phyloP scores from a whole-genome alignment of 1,284 basidiomycete genomes.

The Mycosarcoma mackinlayi region DNA sequence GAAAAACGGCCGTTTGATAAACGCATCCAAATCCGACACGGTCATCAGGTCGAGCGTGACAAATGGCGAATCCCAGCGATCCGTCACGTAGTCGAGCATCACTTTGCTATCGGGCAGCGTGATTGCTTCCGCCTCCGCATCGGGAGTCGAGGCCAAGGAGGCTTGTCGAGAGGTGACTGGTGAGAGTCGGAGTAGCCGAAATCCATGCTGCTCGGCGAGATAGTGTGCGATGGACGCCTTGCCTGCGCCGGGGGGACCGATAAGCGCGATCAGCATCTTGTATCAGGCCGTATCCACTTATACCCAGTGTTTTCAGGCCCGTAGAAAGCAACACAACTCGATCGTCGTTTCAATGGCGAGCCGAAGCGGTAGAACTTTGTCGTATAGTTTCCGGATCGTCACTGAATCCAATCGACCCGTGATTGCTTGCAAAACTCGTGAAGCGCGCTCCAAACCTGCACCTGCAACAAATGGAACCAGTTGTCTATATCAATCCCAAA shows the following conservation, averaged over 20 bases:
- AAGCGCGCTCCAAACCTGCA: too few species aligned
- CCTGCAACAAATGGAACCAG: too few species aligned
- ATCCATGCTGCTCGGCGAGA: slow-evolving; percentile 73
- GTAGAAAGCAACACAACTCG: too few species aligned
- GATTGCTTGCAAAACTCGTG: too few species aligned
- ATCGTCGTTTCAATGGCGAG: too few species aligned
- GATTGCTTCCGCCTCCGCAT: slow-evolving; percentile 27
- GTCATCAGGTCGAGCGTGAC: slow-evolving; percentile 82
- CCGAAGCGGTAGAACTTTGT: too few species aligned
- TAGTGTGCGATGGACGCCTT: slow-evolving; percentile 82
- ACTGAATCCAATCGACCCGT: too few species aligned
- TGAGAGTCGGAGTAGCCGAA: slow-evolving; percentile 57
- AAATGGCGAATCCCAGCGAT: slow-evolving; percentile 81
- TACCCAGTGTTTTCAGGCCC: too few species aligned
- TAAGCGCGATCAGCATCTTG: slow-evolving; percentile 83
- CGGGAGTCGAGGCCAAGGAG: slow-evolving; percentile 13
- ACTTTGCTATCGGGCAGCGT: slow-evolving; percentile 67
- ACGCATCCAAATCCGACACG: slow-evolving; percentile 74
- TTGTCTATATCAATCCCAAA: too few species aligned
- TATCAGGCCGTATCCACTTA: not conserved
- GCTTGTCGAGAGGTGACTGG: not conserved
- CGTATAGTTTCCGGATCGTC: too few species aligned
- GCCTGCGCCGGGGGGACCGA: slow-evolving; percentile 84
- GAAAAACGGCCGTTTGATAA: slow-evolving; percentile 89
- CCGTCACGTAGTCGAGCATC: slow-evolving; percentile 82